Evolutionary conservation across 257 asterid species (phyloP).

Genomic region (Penstemon newberryi): DNA sequence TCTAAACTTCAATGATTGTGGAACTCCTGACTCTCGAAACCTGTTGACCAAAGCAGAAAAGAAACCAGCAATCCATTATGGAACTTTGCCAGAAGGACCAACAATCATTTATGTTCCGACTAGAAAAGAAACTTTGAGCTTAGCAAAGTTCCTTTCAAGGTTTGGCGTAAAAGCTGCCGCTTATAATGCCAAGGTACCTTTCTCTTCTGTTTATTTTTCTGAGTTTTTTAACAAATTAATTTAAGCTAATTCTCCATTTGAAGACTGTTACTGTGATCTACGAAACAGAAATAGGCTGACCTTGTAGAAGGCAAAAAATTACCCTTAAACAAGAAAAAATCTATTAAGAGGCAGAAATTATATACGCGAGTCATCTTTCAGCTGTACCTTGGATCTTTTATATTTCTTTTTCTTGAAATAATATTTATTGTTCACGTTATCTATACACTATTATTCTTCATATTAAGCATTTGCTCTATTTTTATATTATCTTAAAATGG

Average conservation of each 20-base stretch:
- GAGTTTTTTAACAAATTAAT: conserved; percentile 10
- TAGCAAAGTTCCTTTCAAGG: conserved; percentile 60
- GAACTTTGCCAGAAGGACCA: conserved; percentile 52
- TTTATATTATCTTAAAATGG: background rate
- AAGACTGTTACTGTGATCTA: conserved; percentile 8
- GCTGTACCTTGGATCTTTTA: background rate
- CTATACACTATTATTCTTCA: conserved; percentile 11
- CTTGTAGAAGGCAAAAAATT: conserved; percentile 19
- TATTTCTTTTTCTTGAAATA: background rate
- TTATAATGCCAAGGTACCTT: conserved; percentile 72
- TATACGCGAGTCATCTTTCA: background rate
- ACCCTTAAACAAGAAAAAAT: conserved; percentile 5
- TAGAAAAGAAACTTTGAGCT: conserved; percentile 66
- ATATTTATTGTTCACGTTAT: background rate
- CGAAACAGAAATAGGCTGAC: background rate
- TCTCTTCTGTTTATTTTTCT: conserved; percentile 23
- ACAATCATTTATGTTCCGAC: conserved; percentile 74
- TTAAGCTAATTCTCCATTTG: conserved; percentile 14
- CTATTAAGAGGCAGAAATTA: background rate
- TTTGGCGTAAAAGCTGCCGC: conserved; percentile 78
- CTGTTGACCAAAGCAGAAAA: conserved; percentile 39
- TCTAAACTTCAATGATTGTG: conserved; percentile 26
- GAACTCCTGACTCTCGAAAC: conserved; percentile 27
- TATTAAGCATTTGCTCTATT: conserved; percentile 2
- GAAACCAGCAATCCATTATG: conserved; percentile 35